A percentile compares a stretch with the other conserved stretches of the same genome.
Evolutionary conservation across 441 rosid genomes (phyloP).

Genomic region (Bocquillonia castaneifolia): DNA sequence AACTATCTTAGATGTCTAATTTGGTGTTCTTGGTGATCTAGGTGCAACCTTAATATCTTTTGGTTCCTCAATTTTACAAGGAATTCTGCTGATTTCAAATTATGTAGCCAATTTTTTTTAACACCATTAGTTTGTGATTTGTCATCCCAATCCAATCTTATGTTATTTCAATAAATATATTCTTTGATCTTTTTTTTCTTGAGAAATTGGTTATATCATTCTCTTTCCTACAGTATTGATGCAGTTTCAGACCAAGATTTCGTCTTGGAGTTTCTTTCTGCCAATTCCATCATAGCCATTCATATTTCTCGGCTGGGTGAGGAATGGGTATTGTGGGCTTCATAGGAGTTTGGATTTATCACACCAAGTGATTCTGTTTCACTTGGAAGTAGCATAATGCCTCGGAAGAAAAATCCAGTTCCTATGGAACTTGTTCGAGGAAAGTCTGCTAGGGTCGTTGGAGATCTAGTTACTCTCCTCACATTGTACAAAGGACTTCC

Average conservation of each 20-base stretch:
- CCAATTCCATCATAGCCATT: constrained; percentile 67
- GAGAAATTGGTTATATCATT: constrained; percentile 18
- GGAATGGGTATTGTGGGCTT: constrained; percentile 98
- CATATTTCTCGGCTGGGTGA: constrained; percentile 94
- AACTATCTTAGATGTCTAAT: no score
- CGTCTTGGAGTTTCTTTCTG: constrained; percentile 70
- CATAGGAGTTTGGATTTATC: constrained; percentile 89
- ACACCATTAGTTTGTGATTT: no score
- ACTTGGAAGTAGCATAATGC: constrained; percentile 97
- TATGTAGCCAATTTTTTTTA: no score
- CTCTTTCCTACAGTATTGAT: constrained; percentile 62
- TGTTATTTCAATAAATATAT: no score
- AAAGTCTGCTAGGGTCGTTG: constrained; percentile 81
- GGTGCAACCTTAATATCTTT: no score
- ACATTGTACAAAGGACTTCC: constrained; percentile 97
- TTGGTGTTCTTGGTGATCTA: no score
- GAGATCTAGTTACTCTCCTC: constrained; percentile 75
- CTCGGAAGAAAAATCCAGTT: constrained; percentile 97
- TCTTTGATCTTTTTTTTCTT: constrained; percentile 10
- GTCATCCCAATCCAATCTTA: no score
- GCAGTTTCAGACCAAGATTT: constrained; percentile 95
- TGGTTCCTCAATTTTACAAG: no score
- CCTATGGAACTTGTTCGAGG: constrained; percentile 98
- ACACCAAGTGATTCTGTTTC: constrained; percentile 87
- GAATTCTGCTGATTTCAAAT: no score